Base-by-base conservation (phyloP, 2,329 filamentous ascomycete genomes). In the Hymenoscyphus salicellus region DNA sequence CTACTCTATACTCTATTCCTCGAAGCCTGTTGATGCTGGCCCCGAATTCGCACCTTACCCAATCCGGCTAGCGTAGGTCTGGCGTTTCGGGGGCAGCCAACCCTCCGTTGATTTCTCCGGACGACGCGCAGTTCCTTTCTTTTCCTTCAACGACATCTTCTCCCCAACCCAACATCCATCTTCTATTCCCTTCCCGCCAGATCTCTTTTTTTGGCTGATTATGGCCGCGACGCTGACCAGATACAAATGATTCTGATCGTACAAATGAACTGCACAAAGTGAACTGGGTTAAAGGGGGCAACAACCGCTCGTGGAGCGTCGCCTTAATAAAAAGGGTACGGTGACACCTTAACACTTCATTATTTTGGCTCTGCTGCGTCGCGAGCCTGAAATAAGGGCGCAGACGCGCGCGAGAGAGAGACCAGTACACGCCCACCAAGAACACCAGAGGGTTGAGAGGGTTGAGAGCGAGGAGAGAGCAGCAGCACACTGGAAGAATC, bases 231-330 rank as follows among this genome's bases (percentile, higher is more conserved):
- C 67, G 36, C 62, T 68, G 73, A 71, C 73, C 69, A 72, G 66
- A 72, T 69, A 66, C 67, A 71, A 65, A 73, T 74, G 70, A 38
- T 38, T 17, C 36, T 38, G 36, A 74, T 72, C 69, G 70, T 74
- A 75, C 71, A 72, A 69, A 72, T 72, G 66, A 72, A 72, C 70
- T 75, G 67, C 69, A 73, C 71, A 70, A 65, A 70, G 69, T 71
- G 70, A 72, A 43, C 67, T 43, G 62, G 65, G 65, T 68, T 68
- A 57, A 65, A 64, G 66, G 65, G 59, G 57, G 61, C 63, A 60
- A 52, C 52, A 63, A 61, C 63, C 62, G 65, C 65, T 69, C 66
- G 61, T 56, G 57, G 59, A 64, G 66, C 68, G 68, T 69, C 63
- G 64, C 61, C 66, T 65, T 61, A 38, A 52, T 32, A 20, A 62